Percentiles rank a stretch among this genome's conserved stretches.
phyloP scores from a whole-genome alignment of 768 basidiomycete genomes.

The Leccinum incarnatum region DNA sequence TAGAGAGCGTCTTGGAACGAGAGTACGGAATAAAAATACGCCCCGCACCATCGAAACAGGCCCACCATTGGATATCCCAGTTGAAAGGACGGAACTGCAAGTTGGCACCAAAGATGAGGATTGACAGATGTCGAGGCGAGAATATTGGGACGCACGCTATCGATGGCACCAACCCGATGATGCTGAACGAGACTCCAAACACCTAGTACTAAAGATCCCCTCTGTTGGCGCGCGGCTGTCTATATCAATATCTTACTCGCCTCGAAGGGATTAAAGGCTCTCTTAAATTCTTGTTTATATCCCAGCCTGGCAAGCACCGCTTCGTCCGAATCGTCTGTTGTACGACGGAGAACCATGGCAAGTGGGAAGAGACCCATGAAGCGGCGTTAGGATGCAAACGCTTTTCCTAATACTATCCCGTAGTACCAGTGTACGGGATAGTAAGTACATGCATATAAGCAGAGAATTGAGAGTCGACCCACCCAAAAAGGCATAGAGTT shows the following conservation, averaged over 20 bases:
- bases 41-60: slow-evolving; percentile 44
- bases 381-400: background rate
- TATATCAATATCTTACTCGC: slow-evolving; percentile 3
- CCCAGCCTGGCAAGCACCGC: slow-evolving; percentile 28
- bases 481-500: background rate
- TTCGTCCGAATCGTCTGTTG: slow-evolving; percentile 21
- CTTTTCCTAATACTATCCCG: background rate
- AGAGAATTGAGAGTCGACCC: too few species aligned
- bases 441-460: too few species aligned
- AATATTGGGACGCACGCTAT: slow-evolving; percentile 44
- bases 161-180: slow-evolving; percentile 63
- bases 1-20: background rate
- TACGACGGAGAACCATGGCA: background rate
- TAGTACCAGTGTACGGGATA: too few species aligned
- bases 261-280: slow-evolving; percentile 31
- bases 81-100: slow-evolving; percentile 40
- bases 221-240: background rate
- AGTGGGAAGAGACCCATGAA: background rate
- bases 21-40: slow-evolving; percentile 10
- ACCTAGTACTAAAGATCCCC: slow-evolving; percentile 39
- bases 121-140: background rate
- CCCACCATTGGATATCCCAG: slow-evolving; percentile 47
- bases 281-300: slow-evolving; percentile 35
- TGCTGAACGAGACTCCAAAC: slow-evolving; percentile 66
- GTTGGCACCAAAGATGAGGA: background rate